Base-by-base conservation (phyloP, 2,329 filamentous ascomycete genomes). In the Neopestalotiopsis sp. region DNA sequence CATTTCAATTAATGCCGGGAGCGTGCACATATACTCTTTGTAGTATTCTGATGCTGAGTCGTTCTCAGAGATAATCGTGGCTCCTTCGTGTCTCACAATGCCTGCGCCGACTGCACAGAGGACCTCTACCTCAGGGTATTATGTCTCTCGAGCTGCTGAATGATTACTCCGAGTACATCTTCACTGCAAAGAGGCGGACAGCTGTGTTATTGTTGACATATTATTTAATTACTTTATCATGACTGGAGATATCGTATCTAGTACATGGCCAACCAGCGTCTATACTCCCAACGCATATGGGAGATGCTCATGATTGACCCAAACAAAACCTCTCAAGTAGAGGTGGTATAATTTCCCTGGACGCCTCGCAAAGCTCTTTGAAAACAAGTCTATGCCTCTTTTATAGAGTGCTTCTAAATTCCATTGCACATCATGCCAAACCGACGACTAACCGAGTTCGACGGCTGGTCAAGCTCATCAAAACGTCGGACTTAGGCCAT, bases 201-300 rank as follows among this genome's bases (percentile, higher is more conserved):
- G 34, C 34, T 38, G 10, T 38, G 10, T 38, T 10, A 2, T 56
- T 12, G 9, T 24, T 56, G 49, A 59, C 30, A 30, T 17, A 59
- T 59, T 59, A 59, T 34, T 59, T 17, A 28, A 59, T 59, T 59
- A 30, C 12, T 59, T 24, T 24, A 59, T 59, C 30, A 38, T 62
- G 59, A 62, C 34, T 62, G 59, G 59, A 62, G 59, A 38, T 30
- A 14, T 62, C 59, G 14, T 62, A 34, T 62, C 59, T 62, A 62
- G 34, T 62, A 62, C 59, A 62, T 14, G 30, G 59, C 32, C 59
- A 20, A 34, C 32, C 32, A 40, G 12, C 59, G 59, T 62, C 32
- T 38, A 62, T 34, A 10, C 34, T 28, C 59, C 17, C 59, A 5
- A 62, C 14, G 17, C 30, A 34, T 28, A 7, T 13, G 10, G 24